phyloP scores from a whole-genome alignment of 2,329 filamentous ascomycete species.

The Cercospora sesami region DNA sequence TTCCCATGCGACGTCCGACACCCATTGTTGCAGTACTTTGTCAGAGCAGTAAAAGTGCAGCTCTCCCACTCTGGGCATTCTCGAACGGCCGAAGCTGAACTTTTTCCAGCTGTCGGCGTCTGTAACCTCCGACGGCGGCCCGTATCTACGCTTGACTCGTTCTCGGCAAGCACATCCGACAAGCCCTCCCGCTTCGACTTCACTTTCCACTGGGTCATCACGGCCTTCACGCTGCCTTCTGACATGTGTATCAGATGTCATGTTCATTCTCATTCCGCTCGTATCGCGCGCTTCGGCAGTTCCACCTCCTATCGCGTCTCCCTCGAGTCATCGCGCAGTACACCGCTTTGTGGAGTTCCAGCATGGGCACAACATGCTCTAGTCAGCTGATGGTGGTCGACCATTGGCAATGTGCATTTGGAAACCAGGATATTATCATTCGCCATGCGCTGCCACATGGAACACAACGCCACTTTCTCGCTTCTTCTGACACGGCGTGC shows the following conservation, averaged over 20 bases:
- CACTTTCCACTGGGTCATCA: neutral
- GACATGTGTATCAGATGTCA: neutral
- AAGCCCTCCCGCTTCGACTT: neutral
- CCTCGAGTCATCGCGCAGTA: neutral
- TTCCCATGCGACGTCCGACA: constrained; percentile 28
- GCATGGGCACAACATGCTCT: neutral
- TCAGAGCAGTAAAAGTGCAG: neutral
- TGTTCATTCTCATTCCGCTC: neutral
- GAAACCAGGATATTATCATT: neutral
- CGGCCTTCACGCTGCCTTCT: neutral
- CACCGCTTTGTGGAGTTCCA: neutral
- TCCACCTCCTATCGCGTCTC: too few relatives aligned
- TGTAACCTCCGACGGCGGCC: neutral
- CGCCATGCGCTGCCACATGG: neutral
- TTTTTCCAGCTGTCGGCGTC: constrained; percentile 7
- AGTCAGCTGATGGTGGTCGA: neutral
- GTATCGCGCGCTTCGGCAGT: neutral
- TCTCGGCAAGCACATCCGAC: neutral
- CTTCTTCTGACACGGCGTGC: neutral
- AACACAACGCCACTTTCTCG: neutral
- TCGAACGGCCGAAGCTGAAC: neutral
- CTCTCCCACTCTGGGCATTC: neutral
- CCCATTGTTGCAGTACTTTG: constrained; percentile 21
- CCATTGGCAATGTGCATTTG: neutral
- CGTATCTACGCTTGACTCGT: neutral